A percentile compares a stretch with the other conserved stretches of the same genome.
These are phyloP conservation scores for Gardenia jasminoides DNA, from an alignment of 257 asterid species.

Conservation along the genomic window DNA sequence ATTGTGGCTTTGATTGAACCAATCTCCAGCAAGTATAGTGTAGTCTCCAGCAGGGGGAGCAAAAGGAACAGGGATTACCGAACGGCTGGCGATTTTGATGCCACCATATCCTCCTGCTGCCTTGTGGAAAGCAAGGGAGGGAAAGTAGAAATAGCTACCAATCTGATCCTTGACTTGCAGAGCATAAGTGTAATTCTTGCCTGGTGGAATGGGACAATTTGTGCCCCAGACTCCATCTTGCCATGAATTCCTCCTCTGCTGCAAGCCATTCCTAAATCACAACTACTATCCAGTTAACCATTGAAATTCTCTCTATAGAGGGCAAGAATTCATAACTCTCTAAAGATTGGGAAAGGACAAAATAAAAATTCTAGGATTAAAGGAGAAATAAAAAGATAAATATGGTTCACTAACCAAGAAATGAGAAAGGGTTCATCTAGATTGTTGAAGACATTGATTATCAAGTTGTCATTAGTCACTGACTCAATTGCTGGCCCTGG, in stretches of 20 bases:
- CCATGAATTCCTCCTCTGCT: conserved; percentile 48
- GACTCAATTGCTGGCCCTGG: conserved; percentile 70
- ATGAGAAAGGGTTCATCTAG: conserved; percentile 79
- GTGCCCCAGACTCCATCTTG: conserved; percentile 55
- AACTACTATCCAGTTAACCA: no score
- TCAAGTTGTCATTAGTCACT: conserved; percentile 67
- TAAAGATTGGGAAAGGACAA: no score
- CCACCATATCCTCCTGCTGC: conserved; percentile 55
- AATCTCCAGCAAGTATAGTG: conserved; percentile 43
- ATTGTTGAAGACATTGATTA: conserved; percentile 61
- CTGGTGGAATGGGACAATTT: conserved; percentile 51
- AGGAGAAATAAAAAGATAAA: no score
- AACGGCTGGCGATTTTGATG: conserved; percentile 39
- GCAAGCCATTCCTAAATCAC: conserved; percentile 39
- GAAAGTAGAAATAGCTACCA: conserved; percentile 51
- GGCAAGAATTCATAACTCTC: no score
- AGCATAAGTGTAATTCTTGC: conserved; percentile 39
- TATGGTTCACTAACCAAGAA: conserved; percentile 45
- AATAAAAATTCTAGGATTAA: no score
- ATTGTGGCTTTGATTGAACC: conserved; percentile 44
- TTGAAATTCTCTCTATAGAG: no score
- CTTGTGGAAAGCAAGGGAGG: conserved; percentile 45
- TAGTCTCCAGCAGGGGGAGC: conserved; percentile 43
- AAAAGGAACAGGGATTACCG: conserved; percentile 47
- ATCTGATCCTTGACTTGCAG: conserved; percentile 54